These are phyloP conservation scores for Cryptococcus sp. DNA, from an alignment of 1,284 basidiomycete genomes.

Conservation along the genomic window DNA sequence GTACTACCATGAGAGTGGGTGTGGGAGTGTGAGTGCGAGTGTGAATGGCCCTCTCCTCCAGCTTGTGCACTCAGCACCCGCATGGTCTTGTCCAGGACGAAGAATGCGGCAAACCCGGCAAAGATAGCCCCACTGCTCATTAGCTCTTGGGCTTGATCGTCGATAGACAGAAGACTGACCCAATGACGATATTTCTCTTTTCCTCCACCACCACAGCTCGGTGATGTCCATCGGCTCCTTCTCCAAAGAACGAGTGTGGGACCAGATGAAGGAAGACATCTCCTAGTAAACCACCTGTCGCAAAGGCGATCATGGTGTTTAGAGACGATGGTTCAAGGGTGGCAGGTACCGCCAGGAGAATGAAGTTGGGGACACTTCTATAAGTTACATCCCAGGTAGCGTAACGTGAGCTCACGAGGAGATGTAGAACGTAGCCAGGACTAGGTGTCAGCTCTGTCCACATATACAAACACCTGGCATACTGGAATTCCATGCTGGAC, in stretches of 20 bases:
- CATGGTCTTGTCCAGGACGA: slow-evolving; percentile 83
- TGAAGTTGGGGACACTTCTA: slow-evolving; percentile 77
- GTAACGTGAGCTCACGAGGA: slow-evolving; percentile 65
- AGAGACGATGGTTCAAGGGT: slow-evolving; percentile 74
- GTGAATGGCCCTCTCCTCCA: slow-evolving; percentile 47
- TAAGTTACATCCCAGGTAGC: too few relatives aligned
- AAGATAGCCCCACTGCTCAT: slow-evolving; percentile 67
- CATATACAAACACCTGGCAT: too few relatives aligned
- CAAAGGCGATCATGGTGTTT: slow-evolving; percentile 69
- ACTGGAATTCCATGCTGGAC: slow-evolving; percentile 75
- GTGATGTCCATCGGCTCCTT: slow-evolving; percentile 61
- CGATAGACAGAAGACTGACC: slow-evolving; percentile 47
- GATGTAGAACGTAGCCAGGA: slow-evolving; percentile 86
- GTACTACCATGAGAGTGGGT: slow-evolving; percentile 55
- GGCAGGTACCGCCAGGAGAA: slow-evolving; percentile 81
- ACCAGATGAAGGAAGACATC: slow-evolving; percentile 86
- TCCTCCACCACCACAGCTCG: slow-evolving; percentile 78
- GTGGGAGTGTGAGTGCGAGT: slow-evolving; percentile 53
- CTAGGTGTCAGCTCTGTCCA: slow-evolving; percentile 34
- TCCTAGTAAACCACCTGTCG: slow-evolving; percentile 77
- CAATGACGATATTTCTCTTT: slow-evolving; percentile 80
- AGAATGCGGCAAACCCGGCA: slow-evolving; percentile 77
- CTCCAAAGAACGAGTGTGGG: slow-evolving; percentile 84
- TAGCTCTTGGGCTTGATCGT: background rate
- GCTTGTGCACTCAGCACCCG: slow-evolving; percentile 58